Percentiles rank a stretch among this genome's conserved stretches.
Conservation (phyloP, 352 stramenopile genomes). For the Phytophthora kernoviae region DNA sequence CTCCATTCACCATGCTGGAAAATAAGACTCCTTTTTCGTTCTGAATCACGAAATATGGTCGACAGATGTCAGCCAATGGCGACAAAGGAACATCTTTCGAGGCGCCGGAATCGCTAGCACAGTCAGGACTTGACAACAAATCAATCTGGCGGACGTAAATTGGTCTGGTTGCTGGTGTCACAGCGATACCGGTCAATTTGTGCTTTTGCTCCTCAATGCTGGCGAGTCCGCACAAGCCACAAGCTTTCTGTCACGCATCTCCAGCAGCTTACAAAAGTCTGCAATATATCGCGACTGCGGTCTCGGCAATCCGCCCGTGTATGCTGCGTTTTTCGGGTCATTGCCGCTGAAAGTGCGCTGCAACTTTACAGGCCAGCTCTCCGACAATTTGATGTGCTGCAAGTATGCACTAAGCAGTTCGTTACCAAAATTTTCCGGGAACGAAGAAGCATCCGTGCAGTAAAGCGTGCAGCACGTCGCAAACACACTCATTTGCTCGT, state of each 20-base stretch:
- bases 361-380: constrained; percentile 78
- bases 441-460: constrained; percentile 63
- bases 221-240: constrained; percentile 46
- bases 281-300: constrained; percentile 80
- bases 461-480: constrained; percentile 88
- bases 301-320: constrained; percentile 66
- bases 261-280: constrained; percentile 78
- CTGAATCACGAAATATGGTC: constrained; percentile 88
- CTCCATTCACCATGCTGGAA: constrained; percentile 85
- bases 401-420: constrained; percentile 80
- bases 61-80: constrained; percentile 43
- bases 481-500: constrained; percentile 90
- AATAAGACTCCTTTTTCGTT: constrained; percentile 88
- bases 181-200: constrained; percentile 78
- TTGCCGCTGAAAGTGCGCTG: constrained; percentile 77
- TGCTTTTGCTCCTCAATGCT: constrained; percentile 68
- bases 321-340: constrained; percentile 72
- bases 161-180: constrained; percentile 63
- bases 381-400: constrained; percentile 73
- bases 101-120: constrained; percentile 10
- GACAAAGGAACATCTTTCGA: constrained; percentile 6
- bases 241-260: constrained; percentile 75
- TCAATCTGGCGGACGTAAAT: constrained; percentile 87
- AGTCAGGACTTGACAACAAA: constrained; percentile 43
- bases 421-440: constrained; percentile 71